Percentiles rank a stretch among this genome's conserved stretches.
phyloP scores from a whole-genome alignment of 495 filamentous ascomycete species.

The Daldinia childiae region DNA sequence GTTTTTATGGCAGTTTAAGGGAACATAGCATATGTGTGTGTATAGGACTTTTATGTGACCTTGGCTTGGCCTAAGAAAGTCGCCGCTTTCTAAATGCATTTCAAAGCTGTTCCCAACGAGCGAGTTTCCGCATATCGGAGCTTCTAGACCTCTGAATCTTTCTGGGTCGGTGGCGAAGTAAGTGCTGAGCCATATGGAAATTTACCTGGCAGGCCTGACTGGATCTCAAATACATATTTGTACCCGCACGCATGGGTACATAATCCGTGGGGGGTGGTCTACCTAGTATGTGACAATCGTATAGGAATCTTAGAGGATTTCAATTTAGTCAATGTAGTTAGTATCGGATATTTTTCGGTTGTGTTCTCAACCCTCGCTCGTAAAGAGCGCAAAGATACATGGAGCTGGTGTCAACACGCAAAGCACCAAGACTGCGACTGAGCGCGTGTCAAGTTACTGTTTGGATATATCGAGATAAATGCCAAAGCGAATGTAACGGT shows the following conservation, averaged over 20 bases:
- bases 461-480: constrained; percentile 1
- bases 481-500: neutral
- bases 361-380: neutral
- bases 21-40: neutral
- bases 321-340: no score
- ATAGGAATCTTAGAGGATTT: neutral
- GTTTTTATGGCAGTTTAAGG: neutral
- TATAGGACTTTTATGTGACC: neutral
- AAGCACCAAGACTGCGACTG: no score
- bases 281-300: neutral
- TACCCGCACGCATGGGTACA: neutral
- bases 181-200: neutral
- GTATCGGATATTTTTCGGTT: neutral
- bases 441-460: neutral
- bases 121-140: neutral
- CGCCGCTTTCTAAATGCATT: neutral
- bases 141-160: neutral
- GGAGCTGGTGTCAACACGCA: no score
- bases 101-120: neutral
- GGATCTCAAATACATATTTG: neutral
- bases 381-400: no score
- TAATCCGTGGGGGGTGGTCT: neutral
- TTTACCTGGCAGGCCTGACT: neutral
- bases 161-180: neutral
- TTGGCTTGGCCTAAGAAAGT: neutral